Percentiles rank a stretch among this genome's conserved stretches.
phyloP scores from a whole-genome alignment of 164 flowering plant genomes.

The Saururus chinensis region DNA sequence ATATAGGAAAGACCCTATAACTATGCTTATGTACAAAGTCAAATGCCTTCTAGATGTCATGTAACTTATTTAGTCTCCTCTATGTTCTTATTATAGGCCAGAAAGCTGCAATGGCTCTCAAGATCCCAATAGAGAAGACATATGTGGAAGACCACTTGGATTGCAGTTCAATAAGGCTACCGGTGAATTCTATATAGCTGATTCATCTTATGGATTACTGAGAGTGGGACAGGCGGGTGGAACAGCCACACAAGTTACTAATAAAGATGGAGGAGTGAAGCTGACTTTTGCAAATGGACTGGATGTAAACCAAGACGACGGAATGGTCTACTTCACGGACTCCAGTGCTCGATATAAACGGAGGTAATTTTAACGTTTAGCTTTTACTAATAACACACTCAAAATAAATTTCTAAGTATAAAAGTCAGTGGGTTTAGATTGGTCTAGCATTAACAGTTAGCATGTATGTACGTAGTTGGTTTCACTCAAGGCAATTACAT shows the following conservation, averaged over 20 bases:
- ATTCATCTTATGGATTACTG: slow-evolving; percentile 24
- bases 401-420: too few species aligned
- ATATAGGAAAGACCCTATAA: too few species aligned
- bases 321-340: slow-evolving; percentile 35
- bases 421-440: too few species aligned
- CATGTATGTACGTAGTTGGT: too few species aligned
- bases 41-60: too few species aligned
- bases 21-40: too few species aligned
- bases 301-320: slow-evolving; percentile 23
- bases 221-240: slow-evolving; percentile 22
- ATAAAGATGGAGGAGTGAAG: slow-evolving; percentile 5
- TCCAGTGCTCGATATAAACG: slow-evolving; percentile 22
- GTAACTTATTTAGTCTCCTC: too few species aligned
- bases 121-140: slow-evolving; percentile 1
- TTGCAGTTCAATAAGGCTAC: slow-evolving; percentile 17
- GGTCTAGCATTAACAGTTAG: too few species aligned
- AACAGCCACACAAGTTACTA: slow-evolving; percentile 2
- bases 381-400: too few species aligned
- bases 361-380: slow-evolving; percentile 15
- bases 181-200: slow-evolving; percentile 23
- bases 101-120: slow-evolving; percentile 10
- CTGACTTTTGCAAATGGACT: slow-evolving; percentile 18
- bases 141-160: slow-evolving; percentile 33
- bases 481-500: not conserved
- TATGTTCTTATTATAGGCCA: not conserved